Evolutionary conservation across 768 basidiomycete species (phyloP), one percentile per base, ranked within the genome.

Genomic region (Lactifluus hygrophoroides): DNA sequence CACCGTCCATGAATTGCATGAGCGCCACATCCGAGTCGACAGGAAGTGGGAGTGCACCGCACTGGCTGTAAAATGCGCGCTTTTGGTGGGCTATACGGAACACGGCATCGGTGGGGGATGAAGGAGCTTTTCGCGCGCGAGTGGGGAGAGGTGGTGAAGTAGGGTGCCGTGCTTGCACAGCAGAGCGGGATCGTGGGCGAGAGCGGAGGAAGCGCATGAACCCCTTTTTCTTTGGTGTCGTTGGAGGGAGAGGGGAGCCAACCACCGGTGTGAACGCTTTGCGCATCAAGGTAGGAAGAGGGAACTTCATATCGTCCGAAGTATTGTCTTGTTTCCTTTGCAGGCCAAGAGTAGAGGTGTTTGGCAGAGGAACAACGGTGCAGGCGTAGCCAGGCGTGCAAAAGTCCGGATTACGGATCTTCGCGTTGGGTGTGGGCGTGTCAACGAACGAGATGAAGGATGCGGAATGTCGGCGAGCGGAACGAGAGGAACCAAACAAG

Each of bases 1-100:
- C 87, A 21, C 87, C 87, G 42, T 83, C 84, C 11, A 74, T 67
- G 58, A 87, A 80, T 69, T 88, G 87, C 79, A 84, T 80, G 56
- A 88, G 71, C 0, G 81, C 83, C 53, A 88, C 76, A 60, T 88
- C 85, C 54, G 80, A 81, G 3, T 80, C 76, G 49, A 88, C 79
- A 2, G 85, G 77, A 2, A 83, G 76, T 44, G 69, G 73, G 64
- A 69, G 74, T 16, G 71, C 67, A 51, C 69, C 65, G 9, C 52
- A 23, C 10, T n/a, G n/a, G 9, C 73, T 69, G 67, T 83, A 79
- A 58, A 79, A 75, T 13, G 76, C 73, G 42, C 68, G 67, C 51
- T 70, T 70, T n/a, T 56, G 38, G 38, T 51, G 47, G 7, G 60
- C 63, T 27, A 65, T 58, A 23, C n/a, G 49, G 57, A 58, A 52